phyloP scores from a whole-genome alignment of 2,329 filamentous ascomycete genomes.

The Hypoxylon sp. region DNA sequence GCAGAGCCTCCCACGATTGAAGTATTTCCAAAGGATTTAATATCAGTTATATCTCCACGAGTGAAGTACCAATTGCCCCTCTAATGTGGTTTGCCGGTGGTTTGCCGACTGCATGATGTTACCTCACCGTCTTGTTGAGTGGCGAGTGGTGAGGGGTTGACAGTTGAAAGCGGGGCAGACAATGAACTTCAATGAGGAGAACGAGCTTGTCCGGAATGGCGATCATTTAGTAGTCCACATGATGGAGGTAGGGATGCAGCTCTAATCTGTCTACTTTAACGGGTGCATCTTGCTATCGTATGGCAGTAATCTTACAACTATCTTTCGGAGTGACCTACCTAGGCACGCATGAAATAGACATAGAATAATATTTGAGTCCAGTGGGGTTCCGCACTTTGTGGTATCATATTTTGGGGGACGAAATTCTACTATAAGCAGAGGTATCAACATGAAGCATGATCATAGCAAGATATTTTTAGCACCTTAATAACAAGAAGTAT shows the following conservation, averaged over 20 bases:
- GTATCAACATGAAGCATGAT: background rate
- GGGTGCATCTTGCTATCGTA: conserved; percentile 1
- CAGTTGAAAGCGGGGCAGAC: conserved; percentile 40
- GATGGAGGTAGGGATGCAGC: conserved; percentile 6
- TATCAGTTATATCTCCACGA: conserved; percentile 16
- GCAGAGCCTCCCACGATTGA: conserved; percentile 16
- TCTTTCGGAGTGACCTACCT: background rate
- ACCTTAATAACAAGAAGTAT: background rate
- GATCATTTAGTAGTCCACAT: conserved; percentile 26
- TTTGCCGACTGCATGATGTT: conserved; percentile 27
- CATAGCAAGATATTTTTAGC: conserved; percentile 9
- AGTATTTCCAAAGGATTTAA: conserved; percentile 14
- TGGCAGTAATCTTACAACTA: conserved; percentile 1
- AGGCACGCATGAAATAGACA: background rate
- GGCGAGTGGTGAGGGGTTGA: conserved; percentile 44
- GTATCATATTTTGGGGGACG: background rate
- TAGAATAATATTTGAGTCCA: background rate
- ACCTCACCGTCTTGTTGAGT: conserved; percentile 34
- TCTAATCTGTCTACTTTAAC: background rate
- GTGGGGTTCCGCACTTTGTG: background rate
- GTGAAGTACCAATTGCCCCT: conserved; percentile 18
- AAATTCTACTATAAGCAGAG: background rate
- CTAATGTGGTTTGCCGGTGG: conserved; percentile 35
- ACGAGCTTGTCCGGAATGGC: conserved; percentile 8
- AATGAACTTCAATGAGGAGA: conserved; percentile 35